These are phyloP conservation scores for Cryptomeria japonica DNA, from an alignment of 75 land plant species.

Conservation along the genomic window DNA sequence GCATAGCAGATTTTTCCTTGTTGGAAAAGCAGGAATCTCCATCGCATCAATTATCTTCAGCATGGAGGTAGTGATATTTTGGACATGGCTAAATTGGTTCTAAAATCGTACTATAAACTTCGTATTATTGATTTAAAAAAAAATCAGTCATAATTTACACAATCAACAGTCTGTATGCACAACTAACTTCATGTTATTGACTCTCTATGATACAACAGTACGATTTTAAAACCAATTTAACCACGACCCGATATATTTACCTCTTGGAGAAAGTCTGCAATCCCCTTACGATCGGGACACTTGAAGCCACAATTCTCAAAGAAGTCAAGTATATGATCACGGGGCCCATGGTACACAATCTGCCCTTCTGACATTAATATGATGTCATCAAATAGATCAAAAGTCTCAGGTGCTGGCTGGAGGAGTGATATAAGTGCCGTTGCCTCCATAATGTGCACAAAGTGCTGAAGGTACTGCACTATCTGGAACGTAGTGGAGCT, in stretches of 20 bases:
- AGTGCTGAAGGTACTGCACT: conserved; percentile 56
- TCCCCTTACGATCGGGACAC: conserved; percentile 77
- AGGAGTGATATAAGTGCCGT: conserved; percentile 71
- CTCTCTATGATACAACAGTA: no score
- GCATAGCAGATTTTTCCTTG: no score
- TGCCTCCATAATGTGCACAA: conserved; percentile 61
- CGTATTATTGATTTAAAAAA: no score
- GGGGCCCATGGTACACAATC: conserved; percentile 76
- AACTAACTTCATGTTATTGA: no score
- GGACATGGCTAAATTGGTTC: no score
- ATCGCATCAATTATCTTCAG: no score
- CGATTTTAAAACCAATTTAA: no score
- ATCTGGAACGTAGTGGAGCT: conserved; percentile 87
- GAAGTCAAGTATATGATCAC: conserved; percentile 38
- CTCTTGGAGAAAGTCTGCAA: conserved; percentile 86
- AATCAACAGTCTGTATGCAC: no score
- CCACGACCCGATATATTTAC: conserved; percentile 30
- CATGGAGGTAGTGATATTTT: no score
- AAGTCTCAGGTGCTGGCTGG: conserved; percentile 89
- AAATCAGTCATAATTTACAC: no score
- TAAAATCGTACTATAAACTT: no score
- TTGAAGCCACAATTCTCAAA: conserved; percentile 65
- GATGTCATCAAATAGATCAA: conserved; percentile 78
- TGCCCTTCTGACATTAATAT: conserved; percentile 77
- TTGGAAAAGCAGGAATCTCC: no score